Conservation (phyloP, 2,329 filamentous ascomycete genomes). For the Hypoxylon sp. region DNA sequence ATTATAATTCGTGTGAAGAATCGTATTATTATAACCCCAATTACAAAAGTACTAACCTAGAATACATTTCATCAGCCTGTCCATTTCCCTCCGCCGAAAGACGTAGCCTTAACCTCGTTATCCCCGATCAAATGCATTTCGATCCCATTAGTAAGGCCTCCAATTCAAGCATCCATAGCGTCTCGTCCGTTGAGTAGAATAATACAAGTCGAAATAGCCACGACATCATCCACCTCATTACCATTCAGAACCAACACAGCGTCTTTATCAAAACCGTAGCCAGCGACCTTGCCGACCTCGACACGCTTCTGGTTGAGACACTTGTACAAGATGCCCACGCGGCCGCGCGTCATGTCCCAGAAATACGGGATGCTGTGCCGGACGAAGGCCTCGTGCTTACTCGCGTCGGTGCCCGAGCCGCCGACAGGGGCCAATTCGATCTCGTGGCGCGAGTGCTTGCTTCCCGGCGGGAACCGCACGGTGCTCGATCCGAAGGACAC, state of each 20-base stretch:
- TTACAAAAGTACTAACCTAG: constrained; percentile 30
- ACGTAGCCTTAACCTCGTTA: neutral
- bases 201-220: constrained; percentile 51
- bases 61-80: constrained; percentile 19
- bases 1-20: constrained; percentile 14
- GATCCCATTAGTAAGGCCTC: neutral
- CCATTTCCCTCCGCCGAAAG: neutral
- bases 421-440: constrained; percentile 52
- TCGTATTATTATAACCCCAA: constrained; percentile 37
- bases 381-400: constrained; percentile 54
- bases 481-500: constrained; percentile 51
- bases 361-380: constrained; percentile 53
- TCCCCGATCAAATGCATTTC: neutral
- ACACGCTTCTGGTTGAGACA: constrained; percentile 54
- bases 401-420: constrained; percentile 39
- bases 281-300: constrained; percentile 50
- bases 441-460: constrained; percentile 50
- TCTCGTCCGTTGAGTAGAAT: constrained; percentile 53
- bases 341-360: constrained; percentile 53
- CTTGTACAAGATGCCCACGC: constrained; percentile 52
- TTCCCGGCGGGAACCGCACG: constrained; percentile 51
- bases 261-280: constrained; percentile 53
- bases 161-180: constrained; percentile 51
- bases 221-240: constrained; percentile 51
- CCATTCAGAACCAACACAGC: constrained; percentile 51